Evolutionary conservation across 768 basidiomycete genomes (phyloP).

Genomic region (Podaxis pistillaris): DNA sequence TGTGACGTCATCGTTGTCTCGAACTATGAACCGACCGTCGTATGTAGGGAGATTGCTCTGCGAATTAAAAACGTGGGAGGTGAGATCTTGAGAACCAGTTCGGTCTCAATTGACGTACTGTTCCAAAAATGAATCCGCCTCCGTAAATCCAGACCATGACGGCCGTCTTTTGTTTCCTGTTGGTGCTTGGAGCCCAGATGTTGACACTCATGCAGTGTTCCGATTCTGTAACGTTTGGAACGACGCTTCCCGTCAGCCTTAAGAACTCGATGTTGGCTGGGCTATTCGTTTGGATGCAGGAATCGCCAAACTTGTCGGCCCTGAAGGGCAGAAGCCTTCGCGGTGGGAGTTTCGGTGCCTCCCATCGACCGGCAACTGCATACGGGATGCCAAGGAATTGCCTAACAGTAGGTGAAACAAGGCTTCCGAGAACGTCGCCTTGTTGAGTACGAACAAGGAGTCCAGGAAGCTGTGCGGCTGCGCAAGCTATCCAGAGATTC

Average conservation of each 20-base stretch:
- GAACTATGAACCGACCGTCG: constrained; percentile 30
- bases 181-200: constrained; percentile 32
- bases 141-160: constrained; percentile 38
- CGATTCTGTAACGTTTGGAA: constrained; percentile 28
- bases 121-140: constrained; percentile 33
- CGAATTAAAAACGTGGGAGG: neutral
- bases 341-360: constrained; percentile 26
- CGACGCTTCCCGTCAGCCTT: constrained; percentile 23
- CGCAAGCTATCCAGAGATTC: neutral
- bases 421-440: constrained; percentile 30
- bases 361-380: constrained; percentile 33
- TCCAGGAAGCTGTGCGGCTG: constrained; percentile 14
- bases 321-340: constrained; percentile 18
- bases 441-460: constrained; percentile 29
- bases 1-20: constrained; percentile 33
- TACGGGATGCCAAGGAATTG: constrained; percentile 36
- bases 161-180: constrained; percentile 24
- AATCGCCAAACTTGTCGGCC: constrained; percentile 29
- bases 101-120: constrained; percentile 21
- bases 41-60: constrained; percentile 30
- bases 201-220: constrained; percentile 39
- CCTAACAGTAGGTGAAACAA: constrained; percentile 26
- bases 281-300: constrained; percentile 28
- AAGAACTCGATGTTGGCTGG: constrained; percentile 24
- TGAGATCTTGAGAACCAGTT: neutral